Evolutionary conservation across 768 basidiomycete species (phyloP).

Genomic region (Leucosporidium scottii): DNA sequence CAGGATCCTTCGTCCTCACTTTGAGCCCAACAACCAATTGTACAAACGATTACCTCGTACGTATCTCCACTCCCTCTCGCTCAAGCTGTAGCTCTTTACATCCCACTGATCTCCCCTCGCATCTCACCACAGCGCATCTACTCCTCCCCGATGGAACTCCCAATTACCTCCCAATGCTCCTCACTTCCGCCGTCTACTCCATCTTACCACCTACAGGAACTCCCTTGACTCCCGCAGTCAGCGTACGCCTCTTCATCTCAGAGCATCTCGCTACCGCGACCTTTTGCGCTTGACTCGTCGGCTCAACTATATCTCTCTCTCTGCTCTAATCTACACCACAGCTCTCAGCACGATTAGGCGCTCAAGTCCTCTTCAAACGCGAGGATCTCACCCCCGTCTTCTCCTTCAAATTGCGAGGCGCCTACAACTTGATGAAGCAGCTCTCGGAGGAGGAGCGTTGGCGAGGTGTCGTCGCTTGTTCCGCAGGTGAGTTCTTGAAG

Average conservation of each 20-base stretch:
- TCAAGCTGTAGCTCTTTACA: too few species aligned
- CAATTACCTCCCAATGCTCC: constrained; percentile 79
- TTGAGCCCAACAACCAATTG: too few species aligned
- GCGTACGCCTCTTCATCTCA: neutral
- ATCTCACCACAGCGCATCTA: constrained; percentile 45
- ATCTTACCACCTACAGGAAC: constrained; percentile 57
- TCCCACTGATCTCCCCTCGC: neutral
- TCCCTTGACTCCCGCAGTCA: constrained; percentile 25
- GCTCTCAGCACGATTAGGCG: constrained; percentile 78
- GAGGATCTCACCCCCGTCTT: constrained; percentile 93
- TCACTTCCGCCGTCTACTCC: constrained; percentile 85
- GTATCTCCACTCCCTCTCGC: too few species aligned
- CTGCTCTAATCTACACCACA: constrained; percentile 47
- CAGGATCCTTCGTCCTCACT: too few species aligned
- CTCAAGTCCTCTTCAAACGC: constrained; percentile 90
- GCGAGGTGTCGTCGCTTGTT: constrained; percentile 97
- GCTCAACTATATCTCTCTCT: neutral
- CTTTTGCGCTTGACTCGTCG: too few species aligned
- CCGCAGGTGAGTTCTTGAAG: constrained; percentile 96
- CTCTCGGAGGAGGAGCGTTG: constrained; percentile 80
- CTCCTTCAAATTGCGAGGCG: constrained; percentile 96
- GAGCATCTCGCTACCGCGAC: too few species aligned
- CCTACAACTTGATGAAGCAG: constrained; percentile 96
- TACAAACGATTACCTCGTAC: too few species aligned
- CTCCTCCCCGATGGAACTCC: constrained; percentile 62